Evolutionary conservation across 805 yeast species (phyloP).

Genomic region (Cyberlindnera subsufficiens): DNA sequence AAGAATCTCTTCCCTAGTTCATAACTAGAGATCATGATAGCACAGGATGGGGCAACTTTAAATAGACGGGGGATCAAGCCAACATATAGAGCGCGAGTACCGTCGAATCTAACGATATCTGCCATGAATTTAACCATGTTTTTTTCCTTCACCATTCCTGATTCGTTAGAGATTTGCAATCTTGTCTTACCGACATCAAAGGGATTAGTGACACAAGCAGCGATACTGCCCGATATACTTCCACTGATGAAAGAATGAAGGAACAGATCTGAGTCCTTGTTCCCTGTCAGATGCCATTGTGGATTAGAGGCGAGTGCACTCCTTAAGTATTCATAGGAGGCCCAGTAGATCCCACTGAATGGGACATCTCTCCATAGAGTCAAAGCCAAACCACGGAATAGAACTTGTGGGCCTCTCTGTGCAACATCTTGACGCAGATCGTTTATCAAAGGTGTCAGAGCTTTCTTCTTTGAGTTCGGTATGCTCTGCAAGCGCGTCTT

Average conservation of each 20-base stretch:
- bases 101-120: constrained; percentile 66
- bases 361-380: constrained; percentile 98
- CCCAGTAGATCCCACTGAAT: constrained; percentile 93
- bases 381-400: constrained; percentile 80
- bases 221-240: constrained; percentile 74
- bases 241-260: constrained; percentile 73
- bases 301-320: constrained; percentile 2
- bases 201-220: constrained; percentile 87
- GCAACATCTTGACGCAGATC: constrained; percentile 50
- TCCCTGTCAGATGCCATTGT: constrained; percentile 2
- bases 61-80: constrained; percentile 83
- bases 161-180: constrained; percentile 53
- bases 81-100: constrained; percentile 75
- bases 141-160: constrained; percentile 24
- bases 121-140: constrained; percentile 66
- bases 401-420: constrained; percentile 50
- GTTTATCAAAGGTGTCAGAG: constrained; percentile 38
- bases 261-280: constrained; percentile 38
- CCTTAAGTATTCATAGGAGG: constrained; percentile 61
- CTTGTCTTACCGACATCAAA: constrained; percentile 97
- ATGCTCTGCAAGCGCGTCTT: constrained; percentile 90
- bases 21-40: constrained; percentile 94
- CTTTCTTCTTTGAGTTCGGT: constrained; percentile 38
- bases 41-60: constrained; percentile 96
- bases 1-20: constrained; percentile 75